Evolutionary conservation across 148 eudicot species (phyloP), one percentile per base, ranked within the genome.

Genomic region (Cornus controversa): DNA sequence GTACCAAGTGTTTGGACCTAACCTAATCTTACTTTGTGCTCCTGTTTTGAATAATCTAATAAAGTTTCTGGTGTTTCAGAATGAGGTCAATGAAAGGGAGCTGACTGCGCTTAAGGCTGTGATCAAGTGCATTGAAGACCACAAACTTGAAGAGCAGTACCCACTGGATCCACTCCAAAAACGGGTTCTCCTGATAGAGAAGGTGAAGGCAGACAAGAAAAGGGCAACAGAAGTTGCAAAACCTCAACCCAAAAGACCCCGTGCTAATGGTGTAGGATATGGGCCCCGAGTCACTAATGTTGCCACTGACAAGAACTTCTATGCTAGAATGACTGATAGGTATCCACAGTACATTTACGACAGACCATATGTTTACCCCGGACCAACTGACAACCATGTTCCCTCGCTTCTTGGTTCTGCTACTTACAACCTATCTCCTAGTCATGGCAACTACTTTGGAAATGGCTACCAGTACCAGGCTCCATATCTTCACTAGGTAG

Each of bases 231-330:
- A 96, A 87, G 92, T 89, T 75, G 79, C 91, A 13, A 96, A 96
- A 80, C 99, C 99, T 75, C 99, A 93, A 80, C 76, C 97, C 80
- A 96, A 96, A 81, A 84, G 98, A 78, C 98, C 99, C 67, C 94
- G 97, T 50, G 96, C 99, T 65, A 92, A 87, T 75, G 92, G 86
- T 37, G 76, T 77, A 1, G 89, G 86, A 9, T 89, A 81, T 69
- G 91, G 71, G 1, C 96, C 95, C 8, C 95, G 98, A 40, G 77
- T 80, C 31, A 54, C 85, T 66, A 92, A 85, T 75, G 75, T 82
- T 63, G 78, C 85, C 69, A 71, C 86, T 75, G 97, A 96, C 89
- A 85, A 83, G 75, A 83, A 86, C 73, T 89, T 89, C 69, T 89
- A 87, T 81, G 75, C 89, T 75, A 84, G 91, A 83, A 83, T 83